phyloP scores from a whole-genome alignment of 2,329 filamentous ascomycete species.

The Scytalidium sp. region DNA sequence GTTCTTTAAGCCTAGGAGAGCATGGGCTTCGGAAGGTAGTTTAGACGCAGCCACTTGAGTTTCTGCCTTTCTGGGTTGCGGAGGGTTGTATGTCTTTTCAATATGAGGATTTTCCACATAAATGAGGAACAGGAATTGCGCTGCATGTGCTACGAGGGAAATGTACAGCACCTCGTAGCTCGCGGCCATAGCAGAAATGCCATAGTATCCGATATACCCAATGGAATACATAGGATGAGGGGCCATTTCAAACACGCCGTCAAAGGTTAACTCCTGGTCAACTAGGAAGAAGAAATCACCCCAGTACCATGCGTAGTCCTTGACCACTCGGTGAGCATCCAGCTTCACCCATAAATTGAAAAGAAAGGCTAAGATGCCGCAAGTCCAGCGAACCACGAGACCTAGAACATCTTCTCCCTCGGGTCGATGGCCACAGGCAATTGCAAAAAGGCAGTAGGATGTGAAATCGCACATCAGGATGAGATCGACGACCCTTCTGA shows the following conservation, averaged over 20 bases:
- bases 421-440: slow-evolving; percentile 79
- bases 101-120: slow-evolving; percentile 97
- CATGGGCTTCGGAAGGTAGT: slow-evolving; percentile 70
- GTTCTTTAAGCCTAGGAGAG: slow-evolving; percentile 78
- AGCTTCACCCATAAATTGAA: slow-evolving; percentile 99
- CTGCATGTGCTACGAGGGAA: slow-evolving; percentile 89
- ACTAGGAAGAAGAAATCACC: slow-evolving; percentile 99
- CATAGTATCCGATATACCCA: slow-evolving; percentile 96
- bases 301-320: slow-evolving; percentile 99
- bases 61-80: slow-evolving; percentile 62
- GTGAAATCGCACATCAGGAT: slow-evolving; percentile 99
- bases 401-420: slow-evolving; percentile 67
- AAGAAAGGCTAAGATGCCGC: slow-evolving; percentile 74
- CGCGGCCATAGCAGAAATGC: slow-evolving; percentile 95
- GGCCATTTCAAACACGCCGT: slow-evolving; percentile 98
- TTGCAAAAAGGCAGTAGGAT: slow-evolving; percentile 93
- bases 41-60: slow-evolving; percentile 36
- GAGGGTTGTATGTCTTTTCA: slow-evolving; percentile 94
- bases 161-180: slow-evolving; percentile 98
- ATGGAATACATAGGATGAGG: slow-evolving; percentile 99
- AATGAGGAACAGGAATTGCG: slow-evolving; percentile 89
- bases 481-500: slow-evolving; percentile 90
- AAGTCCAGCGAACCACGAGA: slow-evolving; percentile 71
- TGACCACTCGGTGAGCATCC: slow-evolving; percentile 95
- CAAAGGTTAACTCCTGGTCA: slow-evolving; percentile 95